Conservation (phyloP, 1,284 basidiomycete genomes). For the Sporisorium exsertum region DNA sequence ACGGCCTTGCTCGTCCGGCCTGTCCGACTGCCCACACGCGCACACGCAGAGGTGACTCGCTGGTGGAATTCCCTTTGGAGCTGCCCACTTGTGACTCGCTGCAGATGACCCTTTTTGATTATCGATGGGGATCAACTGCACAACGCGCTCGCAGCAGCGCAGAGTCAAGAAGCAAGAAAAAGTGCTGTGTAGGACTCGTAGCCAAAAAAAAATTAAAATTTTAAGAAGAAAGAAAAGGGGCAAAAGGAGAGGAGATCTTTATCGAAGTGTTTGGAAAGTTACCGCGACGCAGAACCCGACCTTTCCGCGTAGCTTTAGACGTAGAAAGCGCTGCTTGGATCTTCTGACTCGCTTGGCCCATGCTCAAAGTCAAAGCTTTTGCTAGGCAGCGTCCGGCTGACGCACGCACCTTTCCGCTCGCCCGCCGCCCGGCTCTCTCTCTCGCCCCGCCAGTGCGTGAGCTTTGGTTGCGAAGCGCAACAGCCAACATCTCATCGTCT, state of each 20-base stretch:
- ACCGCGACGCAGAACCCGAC: constrained; percentile 17
- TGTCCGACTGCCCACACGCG: constrained; percentile 4
- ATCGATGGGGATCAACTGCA: constrained; percentile 28
- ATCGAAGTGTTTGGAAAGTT: constrained; percentile 24
- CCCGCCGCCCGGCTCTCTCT: background rate
- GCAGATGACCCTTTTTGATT: constrained; percentile 15
- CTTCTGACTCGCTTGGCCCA: constrained; percentile 13
- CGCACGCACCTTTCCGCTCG: constrained; percentile 23
- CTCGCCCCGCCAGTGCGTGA: background rate
- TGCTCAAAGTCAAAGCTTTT: constrained; percentile 5
- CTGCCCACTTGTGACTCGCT: constrained; percentile 12
- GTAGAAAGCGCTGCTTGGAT: background rate
- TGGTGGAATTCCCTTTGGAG: background rate
- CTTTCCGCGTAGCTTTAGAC: constrained; percentile 6
- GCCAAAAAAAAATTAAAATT: background rate
- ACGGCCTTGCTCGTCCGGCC: constrained; percentile 33
- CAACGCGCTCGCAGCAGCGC: background rate
- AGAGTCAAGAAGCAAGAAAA: background rate
- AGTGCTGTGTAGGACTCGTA: constrained; percentile 11
- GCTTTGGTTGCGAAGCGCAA: background rate
- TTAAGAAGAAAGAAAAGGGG: constrained; percentile 6
- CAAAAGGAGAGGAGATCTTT: constrained; percentile 14
- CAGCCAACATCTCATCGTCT: constrained; percentile 12
- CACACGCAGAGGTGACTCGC: constrained; percentile 11
- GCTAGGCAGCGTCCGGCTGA: background rate